Percentiles rank a stretch among this genome's conserved stretches.
Conservation (phyloP, 2,329 filamentous ascomycete genomes). For the Niveomyces coronatus region DNA sequence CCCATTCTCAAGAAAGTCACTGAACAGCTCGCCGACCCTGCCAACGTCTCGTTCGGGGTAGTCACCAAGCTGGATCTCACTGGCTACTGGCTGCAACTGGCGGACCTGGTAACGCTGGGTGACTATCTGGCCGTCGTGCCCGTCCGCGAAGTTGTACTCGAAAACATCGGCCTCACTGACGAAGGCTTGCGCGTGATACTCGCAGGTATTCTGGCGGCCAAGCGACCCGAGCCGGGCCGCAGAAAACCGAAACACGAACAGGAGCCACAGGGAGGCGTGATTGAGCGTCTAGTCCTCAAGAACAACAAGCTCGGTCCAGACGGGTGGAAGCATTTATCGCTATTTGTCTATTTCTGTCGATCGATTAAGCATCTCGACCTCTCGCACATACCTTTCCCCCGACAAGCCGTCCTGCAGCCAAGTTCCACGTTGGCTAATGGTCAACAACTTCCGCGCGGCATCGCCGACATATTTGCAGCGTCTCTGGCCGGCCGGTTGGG, state of each 20-base stretch:
- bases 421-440: slow-evolving; percentile 23
- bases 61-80: slow-evolving; percentile 76
- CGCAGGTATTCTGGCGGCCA: slow-evolving; percentile 74
- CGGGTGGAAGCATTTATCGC: slow-evolving; percentile 82
- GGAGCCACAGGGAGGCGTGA: slow-evolving; percentile 54
- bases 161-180: slow-evolving; percentile 79
- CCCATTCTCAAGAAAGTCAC: slow-evolving; percentile 86
- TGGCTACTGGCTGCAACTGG: slow-evolving; percentile 71
- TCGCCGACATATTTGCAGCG: slow-evolving; percentile 57
- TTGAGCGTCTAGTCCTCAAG: slow-evolving; percentile 81
- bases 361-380: slow-evolving; percentile 80
- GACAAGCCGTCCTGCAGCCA: slow-evolving; percentile 21
- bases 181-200: slow-evolving; percentile 80
- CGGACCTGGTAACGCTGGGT: slow-evolving; percentile 77
- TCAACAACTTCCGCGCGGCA: slow-evolving; percentile 22
- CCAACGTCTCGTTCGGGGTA: slow-evolving; percentile 61
- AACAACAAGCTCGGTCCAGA: slow-evolving; percentile 83
- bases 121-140: slow-evolving; percentile 94
- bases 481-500: slow-evolving; percentile 68
- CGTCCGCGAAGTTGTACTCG: slow-evolving; percentile 73
- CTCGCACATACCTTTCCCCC: slow-evolving; percentile 72
- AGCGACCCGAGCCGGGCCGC: slow-evolving; percentile 48
- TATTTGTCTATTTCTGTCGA: slow-evolving; percentile 84
- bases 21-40: slow-evolving; percentile 67
- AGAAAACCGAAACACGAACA: slow-evolving; percentile 34